phyloP scores from a whole-genome alignment of 805 yeast genomes.

The Metschnikowia sp. region DNA sequence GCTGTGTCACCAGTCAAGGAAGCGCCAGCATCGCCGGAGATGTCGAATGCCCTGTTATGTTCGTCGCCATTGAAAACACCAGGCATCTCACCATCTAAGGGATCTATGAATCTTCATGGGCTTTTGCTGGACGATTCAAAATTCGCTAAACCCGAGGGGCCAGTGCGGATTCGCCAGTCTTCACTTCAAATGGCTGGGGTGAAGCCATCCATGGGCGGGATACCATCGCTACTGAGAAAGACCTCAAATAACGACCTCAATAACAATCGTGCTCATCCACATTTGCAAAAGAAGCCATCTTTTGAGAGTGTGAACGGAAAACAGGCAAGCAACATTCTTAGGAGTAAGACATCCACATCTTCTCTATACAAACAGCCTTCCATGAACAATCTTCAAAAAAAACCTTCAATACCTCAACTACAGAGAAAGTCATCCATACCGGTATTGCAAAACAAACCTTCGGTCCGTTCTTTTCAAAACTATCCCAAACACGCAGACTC shows the following conservation, averaged over 20 bases:
- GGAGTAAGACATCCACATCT: constrained; percentile 9
- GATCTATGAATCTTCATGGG: constrained; percentile 34
- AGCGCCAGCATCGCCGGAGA: not conserved
- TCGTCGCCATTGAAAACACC: constrained; percentile 14
- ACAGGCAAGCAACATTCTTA: constrained; percentile 1
- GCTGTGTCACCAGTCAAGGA: not conserved
- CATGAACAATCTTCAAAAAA: constrained; percentile 13
- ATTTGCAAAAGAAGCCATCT: constrained; percentile 9
- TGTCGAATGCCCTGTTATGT: not conserved
- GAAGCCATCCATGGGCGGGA: not conserved
- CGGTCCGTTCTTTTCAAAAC: not conserved
- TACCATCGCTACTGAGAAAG: constrained; percentile 3
- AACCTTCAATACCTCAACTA: constrained; percentile 13
- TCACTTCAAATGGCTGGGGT: constrained; percentile 39
- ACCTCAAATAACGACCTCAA: constrained; percentile 1
- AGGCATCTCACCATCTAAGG: constrained; percentile 39
- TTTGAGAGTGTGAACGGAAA: constrained; percentile 6
- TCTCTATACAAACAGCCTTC: constrained; percentile 9
- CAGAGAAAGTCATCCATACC: constrained; percentile 15
- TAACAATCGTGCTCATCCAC: not conserved
- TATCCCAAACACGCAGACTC: too few relatives aligned
- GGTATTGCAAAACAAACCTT: constrained; percentile 1
- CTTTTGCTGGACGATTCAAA: constrained; percentile 23
- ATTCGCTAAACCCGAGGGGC: constrained; percentile 25
- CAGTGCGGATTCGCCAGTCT: constrained; percentile 24